A percentile compares a stretch with the other conserved stretches of the same genome.
Evolutionary conservation across 768 basidiomycete genomes (phyloP).

Genomic region (Suillus occidentalis): DNA sequence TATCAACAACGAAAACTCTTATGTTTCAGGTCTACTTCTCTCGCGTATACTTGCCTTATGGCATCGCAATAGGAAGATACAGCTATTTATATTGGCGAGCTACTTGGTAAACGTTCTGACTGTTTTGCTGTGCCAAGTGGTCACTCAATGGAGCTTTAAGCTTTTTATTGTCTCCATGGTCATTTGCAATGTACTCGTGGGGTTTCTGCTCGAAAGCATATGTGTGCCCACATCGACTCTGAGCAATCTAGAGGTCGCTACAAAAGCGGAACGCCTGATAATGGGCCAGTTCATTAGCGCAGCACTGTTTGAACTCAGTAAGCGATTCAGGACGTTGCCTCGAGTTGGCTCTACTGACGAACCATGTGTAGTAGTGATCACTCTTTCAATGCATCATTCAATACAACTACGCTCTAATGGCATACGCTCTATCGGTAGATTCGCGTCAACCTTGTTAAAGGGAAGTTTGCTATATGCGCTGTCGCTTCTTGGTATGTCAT

Average conservation of each 20-base stretch:
- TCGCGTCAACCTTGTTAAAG: constrained; percentile 5
- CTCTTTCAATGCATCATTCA: constrained; percentile 5
- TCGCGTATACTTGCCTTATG: constrained; percentile 14
- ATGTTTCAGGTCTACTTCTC: constrained; percentile 11
- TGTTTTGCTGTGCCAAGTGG: background rate
- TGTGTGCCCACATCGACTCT: constrained; percentile 5
- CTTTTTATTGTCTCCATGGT: constrained; percentile 7
- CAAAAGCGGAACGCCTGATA: constrained; percentile 2
- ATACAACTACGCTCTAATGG: background rate
- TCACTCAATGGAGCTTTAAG: background rate
- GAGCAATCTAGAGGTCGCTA: background rate
- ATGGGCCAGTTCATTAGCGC: constrained; percentile 13
- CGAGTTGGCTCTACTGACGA: background rate
- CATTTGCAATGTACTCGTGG: constrained; percentile 4
- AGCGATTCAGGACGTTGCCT: background rate
- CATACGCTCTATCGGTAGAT: background rate
- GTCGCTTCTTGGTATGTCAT: constrained; percentile 10
- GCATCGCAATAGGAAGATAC: background rate
- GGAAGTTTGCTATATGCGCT: constrained; percentile 15
- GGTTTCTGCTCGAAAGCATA: constrained; percentile 4
- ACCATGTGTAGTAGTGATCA: constrained; percentile 3
- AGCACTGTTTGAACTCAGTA: constrained; percentile 13
- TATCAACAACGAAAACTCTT: background rate
- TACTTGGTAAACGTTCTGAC: constrained; percentile 5
- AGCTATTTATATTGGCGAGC: constrained; percentile 3